A percentile compares a stretch with the other conserved stretches of the same genome.
phyloP scores from a whole-genome alignment of 305 asterid genomes.

The Solanum aculeatissimum region DNA sequence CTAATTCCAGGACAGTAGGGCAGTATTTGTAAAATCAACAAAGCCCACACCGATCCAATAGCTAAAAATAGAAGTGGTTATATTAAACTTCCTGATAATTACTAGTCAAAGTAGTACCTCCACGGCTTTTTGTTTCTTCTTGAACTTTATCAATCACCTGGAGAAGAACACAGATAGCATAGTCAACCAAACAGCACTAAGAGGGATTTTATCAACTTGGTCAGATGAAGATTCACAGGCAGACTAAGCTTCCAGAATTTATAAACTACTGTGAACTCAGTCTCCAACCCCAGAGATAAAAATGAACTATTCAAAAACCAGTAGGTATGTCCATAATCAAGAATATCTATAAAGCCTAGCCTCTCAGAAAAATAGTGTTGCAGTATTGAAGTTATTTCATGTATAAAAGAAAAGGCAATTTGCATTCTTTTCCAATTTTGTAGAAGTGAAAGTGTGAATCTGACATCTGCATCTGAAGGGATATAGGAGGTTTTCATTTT shows the following conservation, averaged over 20 bases:
- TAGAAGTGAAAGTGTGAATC: neutral
- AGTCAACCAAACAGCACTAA: neutral
- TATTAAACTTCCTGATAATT: neutral
- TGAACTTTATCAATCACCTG: conserved; percentile 63
- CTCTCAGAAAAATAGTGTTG: neutral
- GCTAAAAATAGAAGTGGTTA: neutral
- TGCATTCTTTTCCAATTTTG: neutral
- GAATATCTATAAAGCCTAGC: neutral
- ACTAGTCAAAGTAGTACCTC: conserved; percentile 17
- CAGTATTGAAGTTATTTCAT: neutral
- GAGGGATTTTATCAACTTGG: neutral
- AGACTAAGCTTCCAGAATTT: neutral
- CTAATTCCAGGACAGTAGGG: neutral
- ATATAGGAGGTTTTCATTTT: neutral
- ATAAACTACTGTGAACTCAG: neutral
- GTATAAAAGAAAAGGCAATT: neutral
- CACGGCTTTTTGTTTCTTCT: conserved; percentile 48
- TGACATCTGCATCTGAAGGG: neutral
- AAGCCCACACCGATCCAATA: neutral
- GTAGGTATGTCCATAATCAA: neutral
- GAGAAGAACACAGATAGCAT: neutral
- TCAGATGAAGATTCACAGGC: neutral
- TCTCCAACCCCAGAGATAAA: neutral
- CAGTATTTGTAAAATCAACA: neutral
- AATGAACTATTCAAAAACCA: neutral